These are phyloP conservation scores for Streptanthus diversifolius DNA, from an alignment of 345 rosid genomes.

Conservation along the genomic window DNA sequence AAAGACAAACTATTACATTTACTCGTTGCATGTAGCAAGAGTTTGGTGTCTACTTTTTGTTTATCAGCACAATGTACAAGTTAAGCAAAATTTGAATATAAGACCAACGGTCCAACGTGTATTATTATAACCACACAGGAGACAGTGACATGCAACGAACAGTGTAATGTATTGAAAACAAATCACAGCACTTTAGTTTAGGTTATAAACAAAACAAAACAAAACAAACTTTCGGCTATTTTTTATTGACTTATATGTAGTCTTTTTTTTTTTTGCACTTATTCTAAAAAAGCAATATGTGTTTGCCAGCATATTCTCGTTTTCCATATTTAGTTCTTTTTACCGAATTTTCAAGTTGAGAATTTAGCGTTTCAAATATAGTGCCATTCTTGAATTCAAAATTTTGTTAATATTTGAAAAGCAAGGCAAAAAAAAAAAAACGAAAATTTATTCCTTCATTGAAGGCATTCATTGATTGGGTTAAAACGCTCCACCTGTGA, in stretches of 20 bases:
- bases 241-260: slow-evolving; percentile 26
- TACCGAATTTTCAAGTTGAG: background rate
- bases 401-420: background rate
- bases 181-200: slow-evolving; percentile 8
- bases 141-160: slow-evolving; percentile 31
- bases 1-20: background rate
- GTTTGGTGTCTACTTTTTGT: background rate
- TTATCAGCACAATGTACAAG: slow-evolving; percentile 3
- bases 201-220: slow-evolving; percentile 4
- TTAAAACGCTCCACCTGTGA: slow-evolving; percentile 30
- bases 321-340: background rate
- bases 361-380: background rate
- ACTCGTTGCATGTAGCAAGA: slow-evolving; percentile 7
- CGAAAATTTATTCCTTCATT: background rate
- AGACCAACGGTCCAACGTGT: slow-evolving; percentile 6
- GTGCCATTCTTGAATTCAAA: background rate
- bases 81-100: background rate
- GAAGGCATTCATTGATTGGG: slow-evolving; percentile 33
- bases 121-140: background rate
- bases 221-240: slow-evolving; percentile 35
- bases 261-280: slow-evolving; percentile 24
- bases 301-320: background rate
- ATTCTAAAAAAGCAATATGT: background rate
- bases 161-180: slow-evolving; percentile 16
- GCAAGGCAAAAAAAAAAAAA: background rate